Conservation (phyloP, 345 rosid genomes). For the Eutrema japonicum region DNA sequence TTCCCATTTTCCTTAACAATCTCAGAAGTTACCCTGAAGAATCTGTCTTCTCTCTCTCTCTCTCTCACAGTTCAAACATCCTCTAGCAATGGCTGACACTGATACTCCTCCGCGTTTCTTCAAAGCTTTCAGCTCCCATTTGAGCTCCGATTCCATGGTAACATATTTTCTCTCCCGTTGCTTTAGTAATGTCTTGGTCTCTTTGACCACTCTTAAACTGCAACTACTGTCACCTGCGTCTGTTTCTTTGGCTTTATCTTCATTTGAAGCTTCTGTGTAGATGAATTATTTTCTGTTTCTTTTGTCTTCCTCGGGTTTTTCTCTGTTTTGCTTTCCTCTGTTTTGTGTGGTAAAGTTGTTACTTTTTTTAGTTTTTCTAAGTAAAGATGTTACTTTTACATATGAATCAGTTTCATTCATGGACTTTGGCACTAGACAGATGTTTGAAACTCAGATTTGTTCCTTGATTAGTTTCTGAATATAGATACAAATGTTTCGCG, state of each 20-base stretch:
- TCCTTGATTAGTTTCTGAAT: no score
- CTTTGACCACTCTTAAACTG: neutral
- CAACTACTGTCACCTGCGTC: no score
- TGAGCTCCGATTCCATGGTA: conserved; percentile 29
- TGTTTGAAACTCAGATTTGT: neutral
- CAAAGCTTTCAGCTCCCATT: conserved; percentile 14
- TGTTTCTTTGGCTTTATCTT: no score
- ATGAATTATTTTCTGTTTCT: neutral
- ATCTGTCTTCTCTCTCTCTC: neutral
- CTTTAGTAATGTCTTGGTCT: neutral
- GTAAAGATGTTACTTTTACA: neutral
- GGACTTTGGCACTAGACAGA: neutral
- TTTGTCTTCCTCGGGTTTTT: neutral
- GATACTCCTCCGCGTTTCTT: conserved; percentile 26
- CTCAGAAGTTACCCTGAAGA: neutral
- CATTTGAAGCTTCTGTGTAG: neutral
- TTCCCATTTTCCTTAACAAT: neutral
- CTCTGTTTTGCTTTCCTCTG: neutral
- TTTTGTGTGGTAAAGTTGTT: neutral
- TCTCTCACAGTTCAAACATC: neutral
- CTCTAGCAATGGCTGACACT: neutral
- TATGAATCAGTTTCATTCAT: neutral
- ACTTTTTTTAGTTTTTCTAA: neutral
- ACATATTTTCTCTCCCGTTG: neutral
- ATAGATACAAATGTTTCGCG: no score